These are phyloP conservation scores for barrel medic (Medicago truncatula) DNA, from an alignment of 306 rosid species.

Conservation along the genomic window DNA sequence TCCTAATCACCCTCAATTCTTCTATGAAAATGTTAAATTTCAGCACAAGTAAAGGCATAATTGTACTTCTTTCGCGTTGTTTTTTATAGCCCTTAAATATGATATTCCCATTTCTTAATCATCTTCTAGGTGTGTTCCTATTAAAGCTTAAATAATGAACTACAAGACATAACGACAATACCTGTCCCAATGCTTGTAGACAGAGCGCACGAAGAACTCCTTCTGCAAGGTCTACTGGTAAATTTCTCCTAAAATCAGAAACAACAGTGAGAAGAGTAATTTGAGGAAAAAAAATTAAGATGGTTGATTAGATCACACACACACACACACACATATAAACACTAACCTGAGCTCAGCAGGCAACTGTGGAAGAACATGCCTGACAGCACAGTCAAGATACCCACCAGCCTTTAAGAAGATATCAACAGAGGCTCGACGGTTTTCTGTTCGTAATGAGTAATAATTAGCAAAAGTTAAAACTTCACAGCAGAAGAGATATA, in stretches of 20 bases:
- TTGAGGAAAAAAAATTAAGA: slow-evolving; percentile 23
- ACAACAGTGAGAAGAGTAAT: slow-evolving; percentile 40
- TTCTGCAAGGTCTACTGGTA: slow-evolving; percentile 94
- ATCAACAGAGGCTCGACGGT: slow-evolving; percentile 91
- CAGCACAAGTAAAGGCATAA: too few species aligned
- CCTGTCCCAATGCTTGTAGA: slow-evolving; percentile 97
- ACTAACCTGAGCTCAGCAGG: slow-evolving; percentile 84
- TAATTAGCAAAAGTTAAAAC: slow-evolving; percentile 52
- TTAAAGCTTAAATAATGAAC: slow-evolving; percentile 31
- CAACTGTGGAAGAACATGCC: slow-evolving; percentile 93
- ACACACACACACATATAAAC: background rate
- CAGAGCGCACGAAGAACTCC: slow-evolving; percentile 94
- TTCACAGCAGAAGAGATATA: slow-evolving; percentile 25
- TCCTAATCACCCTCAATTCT: too few species aligned
- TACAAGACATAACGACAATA: slow-evolving; percentile 32
- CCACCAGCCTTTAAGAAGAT: slow-evolving; percentile 94
- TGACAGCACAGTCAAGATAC: slow-evolving; percentile 95
- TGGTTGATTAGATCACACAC: slow-evolving; percentile 29
- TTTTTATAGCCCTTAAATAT: slow-evolving; percentile 19
- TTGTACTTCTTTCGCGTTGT: background rate
- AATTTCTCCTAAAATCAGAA: slow-evolving; percentile 75
- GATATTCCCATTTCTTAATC: slow-evolving; percentile 29
- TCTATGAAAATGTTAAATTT: too few species aligned
- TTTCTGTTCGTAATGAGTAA: slow-evolving; percentile 65
- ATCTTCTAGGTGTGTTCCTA: slow-evolving; percentile 13